These are phyloP conservation scores for Panicum hallii DNA, from an alignment of 202 grass and related monocot species.

Conservation along the genomic window DNA sequence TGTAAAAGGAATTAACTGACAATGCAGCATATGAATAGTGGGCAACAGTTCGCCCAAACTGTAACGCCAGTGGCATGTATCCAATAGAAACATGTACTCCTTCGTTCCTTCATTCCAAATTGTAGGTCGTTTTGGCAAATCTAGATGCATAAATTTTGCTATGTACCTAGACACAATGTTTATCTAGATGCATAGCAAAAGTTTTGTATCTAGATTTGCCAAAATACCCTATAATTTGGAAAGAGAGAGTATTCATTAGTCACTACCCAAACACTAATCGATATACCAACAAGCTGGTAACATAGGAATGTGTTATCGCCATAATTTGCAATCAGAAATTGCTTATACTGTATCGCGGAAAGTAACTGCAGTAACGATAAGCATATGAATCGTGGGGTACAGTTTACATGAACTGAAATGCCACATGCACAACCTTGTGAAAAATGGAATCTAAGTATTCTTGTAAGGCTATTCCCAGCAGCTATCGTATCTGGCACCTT, in stretches of 20 bases:
- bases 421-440: neutral
- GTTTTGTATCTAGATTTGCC: too few relatives aligned
- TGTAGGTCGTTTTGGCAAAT: too few relatives aligned
- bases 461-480: too few relatives aligned
- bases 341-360: neutral
- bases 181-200: too few relatives aligned
- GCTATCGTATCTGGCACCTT: too few relatives aligned
- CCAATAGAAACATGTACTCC: neutral
- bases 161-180: too few relatives aligned
- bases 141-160: too few relatives aligned
- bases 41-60: neutral
- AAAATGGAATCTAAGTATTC: neutral
- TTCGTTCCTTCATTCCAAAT: too few relatives aligned
- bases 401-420: neutral
- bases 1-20: neutral
- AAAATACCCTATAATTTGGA: too few relatives aligned
- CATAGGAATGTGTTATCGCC: too few relatives aligned
- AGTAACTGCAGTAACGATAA: slow-evolving; percentile 3
- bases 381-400: neutral
- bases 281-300: neutral
- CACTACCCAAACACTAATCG: neutral
- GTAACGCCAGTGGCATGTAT: neutral
- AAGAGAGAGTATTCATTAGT: neutral
- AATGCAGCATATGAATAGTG: neutral
- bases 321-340: neutral